Evolutionary conservation across 1,284 basidiomycete genomes (phyloP).

Genomic region (Trichosporon sp.): DNA sequence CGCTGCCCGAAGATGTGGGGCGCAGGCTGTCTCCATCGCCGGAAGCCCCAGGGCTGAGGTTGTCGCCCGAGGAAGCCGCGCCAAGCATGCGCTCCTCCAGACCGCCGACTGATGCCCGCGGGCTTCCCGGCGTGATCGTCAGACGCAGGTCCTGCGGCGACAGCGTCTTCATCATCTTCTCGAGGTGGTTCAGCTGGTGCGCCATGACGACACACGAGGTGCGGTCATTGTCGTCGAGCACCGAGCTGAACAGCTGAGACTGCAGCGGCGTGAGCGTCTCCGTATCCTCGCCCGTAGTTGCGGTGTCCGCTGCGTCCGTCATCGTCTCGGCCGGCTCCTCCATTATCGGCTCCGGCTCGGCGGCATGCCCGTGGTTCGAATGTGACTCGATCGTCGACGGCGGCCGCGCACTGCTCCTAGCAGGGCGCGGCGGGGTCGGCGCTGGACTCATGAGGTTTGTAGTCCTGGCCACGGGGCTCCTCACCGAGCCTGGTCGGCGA

Average conservation of each 20-base stretch:
- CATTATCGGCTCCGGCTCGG: neutral
- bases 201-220: slow-evolving; percentile 36
- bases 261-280: neutral
- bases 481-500: neutral
- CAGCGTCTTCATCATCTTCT: slow-evolving; percentile 42
- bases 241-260: neutral
- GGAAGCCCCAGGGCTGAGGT: too few species aligned
- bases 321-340: neutral
- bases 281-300: neutral
- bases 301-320: too few species aligned
- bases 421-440: neutral
- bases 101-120: too few species aligned
- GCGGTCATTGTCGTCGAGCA: neutral
- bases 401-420: slow-evolving; percentile 1
- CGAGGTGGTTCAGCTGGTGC: slow-evolving; percentile 44
- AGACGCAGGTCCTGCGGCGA: slow-evolving; percentile 43
- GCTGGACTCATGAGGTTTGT: neutral
- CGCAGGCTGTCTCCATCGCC: neutral
- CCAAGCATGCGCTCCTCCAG: too few species aligned
- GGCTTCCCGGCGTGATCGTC: slow-evolving; percentile 7
- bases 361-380: neutral
- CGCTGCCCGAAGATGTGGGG: neutral
- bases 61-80: too few species aligned
- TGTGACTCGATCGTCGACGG: neutral
- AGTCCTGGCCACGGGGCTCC: too few species aligned